These are phyloP conservation scores for Hypoxylon sp. DNA, from an alignment of 2,329 filamentous ascomycete genomes.

Conservation along the genomic window DNA sequence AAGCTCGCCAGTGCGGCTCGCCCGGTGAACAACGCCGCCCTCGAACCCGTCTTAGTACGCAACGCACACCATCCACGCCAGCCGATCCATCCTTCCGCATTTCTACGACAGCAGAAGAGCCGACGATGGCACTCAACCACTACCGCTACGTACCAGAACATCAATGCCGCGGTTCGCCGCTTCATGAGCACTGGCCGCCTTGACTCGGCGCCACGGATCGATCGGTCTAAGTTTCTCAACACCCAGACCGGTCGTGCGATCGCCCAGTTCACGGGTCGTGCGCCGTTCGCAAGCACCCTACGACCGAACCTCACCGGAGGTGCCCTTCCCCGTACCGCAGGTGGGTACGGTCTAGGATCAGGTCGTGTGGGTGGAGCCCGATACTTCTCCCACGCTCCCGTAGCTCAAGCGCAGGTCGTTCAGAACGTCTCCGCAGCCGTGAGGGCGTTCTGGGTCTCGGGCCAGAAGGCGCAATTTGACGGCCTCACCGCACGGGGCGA, in stretches of 20 bases:
- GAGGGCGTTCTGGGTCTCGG: constrained; percentile 91
- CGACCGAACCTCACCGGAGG: constrained; percentile 94
- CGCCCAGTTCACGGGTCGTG: constrained; percentile 77
- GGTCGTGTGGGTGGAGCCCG: constrained; percentile 79
- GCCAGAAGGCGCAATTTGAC: constrained; percentile 89
- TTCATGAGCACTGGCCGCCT: constrained; percentile 63
- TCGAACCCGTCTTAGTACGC: constrained; percentile 63
- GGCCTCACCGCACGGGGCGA: constrained; percentile 81
- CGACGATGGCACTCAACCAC: constrained; percentile 66
- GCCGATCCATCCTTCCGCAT: constrained; percentile 66
- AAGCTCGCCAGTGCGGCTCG: constrained; percentile 63
- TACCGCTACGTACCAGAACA: constrained; percentile 56
- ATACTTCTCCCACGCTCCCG: constrained; percentile 91
- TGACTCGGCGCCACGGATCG: constrained; percentile 57
- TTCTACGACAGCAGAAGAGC: constrained; percentile 66
- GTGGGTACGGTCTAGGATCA: constrained; percentile 86
- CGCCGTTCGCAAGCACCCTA: constrained; percentile 89
- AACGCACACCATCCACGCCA: constrained; percentile 59
- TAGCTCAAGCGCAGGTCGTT: constrained; percentile 88
- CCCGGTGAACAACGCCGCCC: constrained; percentile 62
- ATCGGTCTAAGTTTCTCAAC: constrained; percentile 65
- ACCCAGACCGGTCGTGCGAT: constrained; percentile 67
- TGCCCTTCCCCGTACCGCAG: constrained; percentile 84
- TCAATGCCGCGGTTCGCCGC: constrained; percentile 64
- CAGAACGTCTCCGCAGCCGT: constrained; percentile 96